Conservation (phyloP, 495 filamentous ascomycete genomes). For the Daldinia concentrica region DNA sequence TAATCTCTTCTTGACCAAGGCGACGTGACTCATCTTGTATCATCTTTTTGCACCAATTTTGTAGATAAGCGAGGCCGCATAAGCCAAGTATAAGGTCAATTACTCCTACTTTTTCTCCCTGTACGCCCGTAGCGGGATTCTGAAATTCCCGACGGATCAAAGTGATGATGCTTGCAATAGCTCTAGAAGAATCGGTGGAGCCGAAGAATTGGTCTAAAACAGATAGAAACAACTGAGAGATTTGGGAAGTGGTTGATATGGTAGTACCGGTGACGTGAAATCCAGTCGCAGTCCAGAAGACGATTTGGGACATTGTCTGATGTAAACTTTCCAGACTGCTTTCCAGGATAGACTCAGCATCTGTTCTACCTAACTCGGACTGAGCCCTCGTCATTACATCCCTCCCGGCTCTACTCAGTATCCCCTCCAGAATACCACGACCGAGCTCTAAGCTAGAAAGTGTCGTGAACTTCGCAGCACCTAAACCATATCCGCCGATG, state of each 20-base stretch:
- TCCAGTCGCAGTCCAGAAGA: constrained; percentile 73
- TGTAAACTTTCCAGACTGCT: constrained; percentile 70
- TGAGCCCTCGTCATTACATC: constrained; percentile 67
- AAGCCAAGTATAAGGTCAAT: constrained; percentile 72
- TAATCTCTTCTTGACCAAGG: constrained; percentile 65
- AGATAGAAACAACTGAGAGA: constrained; percentile 71
- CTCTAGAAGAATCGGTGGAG: constrained; percentile 79
- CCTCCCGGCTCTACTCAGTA: constrained; percentile 72
- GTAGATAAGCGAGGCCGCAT: constrained; percentile 76
- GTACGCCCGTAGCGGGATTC: constrained; percentile 65
- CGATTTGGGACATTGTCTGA: constrained; percentile 68
- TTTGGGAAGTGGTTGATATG: constrained; percentile 66
- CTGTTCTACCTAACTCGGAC: constrained; percentile 64
- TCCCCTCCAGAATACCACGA: constrained; percentile 70
- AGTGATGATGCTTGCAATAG: constrained; percentile 81
- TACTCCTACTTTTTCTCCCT: constrained; percentile 71
- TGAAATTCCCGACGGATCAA: constrained; percentile 77
- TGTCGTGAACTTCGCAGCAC: constrained; percentile 73
- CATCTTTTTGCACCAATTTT: constrained; percentile 70
- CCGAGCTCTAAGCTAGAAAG: constrained; percentile 75
- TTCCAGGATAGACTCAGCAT: constrained; percentile 70
- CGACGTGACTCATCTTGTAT: constrained; percentile 64
- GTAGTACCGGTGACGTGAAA: constrained; percentile 75
- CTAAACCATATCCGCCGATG: constrained; percentile 70
- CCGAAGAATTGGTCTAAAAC: constrained; percentile 79